Percentiles rank a stretch among this genome's conserved stretches.
phyloP scores from a whole-genome alignment of 2,329 filamentous ascomycete genomes.

The Fusarium duplospermum region DNA sequence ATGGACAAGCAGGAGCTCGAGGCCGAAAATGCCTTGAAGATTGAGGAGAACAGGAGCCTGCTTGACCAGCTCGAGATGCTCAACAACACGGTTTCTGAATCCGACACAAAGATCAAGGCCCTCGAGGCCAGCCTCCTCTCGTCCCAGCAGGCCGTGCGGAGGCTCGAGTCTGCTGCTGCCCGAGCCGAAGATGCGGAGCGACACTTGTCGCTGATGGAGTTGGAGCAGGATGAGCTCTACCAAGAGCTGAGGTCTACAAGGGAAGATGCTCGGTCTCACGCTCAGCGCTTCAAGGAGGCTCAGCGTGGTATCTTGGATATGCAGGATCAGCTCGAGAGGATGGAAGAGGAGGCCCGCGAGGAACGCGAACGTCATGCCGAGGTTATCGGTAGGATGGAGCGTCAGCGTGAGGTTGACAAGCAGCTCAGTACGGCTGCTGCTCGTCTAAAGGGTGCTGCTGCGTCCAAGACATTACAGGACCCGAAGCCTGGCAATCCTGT shows the following conservation, averaged over 20 bases:
- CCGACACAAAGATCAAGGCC: conserved; percentile 81
- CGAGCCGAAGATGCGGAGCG: conserved; percentile 83
- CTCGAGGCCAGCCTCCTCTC: conserved; percentile 82
- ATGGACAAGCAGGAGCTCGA: conserved; percentile 79
- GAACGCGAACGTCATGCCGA: conserved; percentile 87
- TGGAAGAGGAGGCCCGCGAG: conserved; percentile 84
- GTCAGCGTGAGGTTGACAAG: conserved; percentile 82
- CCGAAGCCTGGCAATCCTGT: conserved; percentile 73
- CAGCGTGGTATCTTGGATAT: conserved; percentile 82
- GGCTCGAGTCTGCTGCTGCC: conserved; percentile 77
- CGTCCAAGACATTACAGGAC: conserved; percentile 71
- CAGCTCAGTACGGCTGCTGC: conserved; percentile 84
- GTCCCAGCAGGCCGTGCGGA: conserved; percentile 81
- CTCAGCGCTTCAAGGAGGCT: conserved; percentile 86
- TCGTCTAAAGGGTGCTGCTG: conserved; percentile 83
- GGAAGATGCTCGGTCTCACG: conserved; percentile 81
- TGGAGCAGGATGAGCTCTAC: conserved; percentile 81
- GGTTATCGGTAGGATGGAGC: conserved; percentile 84
- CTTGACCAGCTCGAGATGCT: conserved; percentile 86
- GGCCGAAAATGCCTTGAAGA: conserved; percentile 78
- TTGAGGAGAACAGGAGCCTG: conserved; percentile 84
- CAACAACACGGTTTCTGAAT: conserved; percentile 82
- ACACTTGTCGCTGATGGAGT: conserved; percentile 82
- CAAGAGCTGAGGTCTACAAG: conserved; percentile 73
- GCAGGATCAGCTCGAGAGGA: conserved; percentile 87